Evolutionary conservation across 2,329 filamentous ascomycete genomes (phyloP).

Genomic region (Pseudogymnoascus sp.): DNA sequence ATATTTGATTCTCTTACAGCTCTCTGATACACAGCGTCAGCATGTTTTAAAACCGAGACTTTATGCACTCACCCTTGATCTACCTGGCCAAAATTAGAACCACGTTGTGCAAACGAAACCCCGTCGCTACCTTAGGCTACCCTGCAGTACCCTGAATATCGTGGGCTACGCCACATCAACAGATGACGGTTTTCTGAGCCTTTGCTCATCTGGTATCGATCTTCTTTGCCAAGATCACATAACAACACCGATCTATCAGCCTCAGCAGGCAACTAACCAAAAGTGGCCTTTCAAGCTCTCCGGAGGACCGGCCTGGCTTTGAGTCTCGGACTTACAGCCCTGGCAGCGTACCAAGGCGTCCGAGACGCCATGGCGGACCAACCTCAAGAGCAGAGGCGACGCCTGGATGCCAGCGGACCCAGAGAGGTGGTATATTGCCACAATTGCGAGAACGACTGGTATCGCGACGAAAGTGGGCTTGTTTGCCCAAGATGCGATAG

Average conservation of each 20-base stretch:
- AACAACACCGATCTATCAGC: neutral
- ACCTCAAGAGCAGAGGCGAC: constrained; percentile 19
- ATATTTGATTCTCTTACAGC: neutral
- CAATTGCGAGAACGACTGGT: constrained; percentile 73
- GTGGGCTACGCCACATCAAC: neutral
- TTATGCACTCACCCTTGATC: neutral
- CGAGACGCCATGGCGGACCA: constrained; percentile 33
- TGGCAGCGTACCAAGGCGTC: constrained; percentile 44
- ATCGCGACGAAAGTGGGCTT: constrained; percentile 57
- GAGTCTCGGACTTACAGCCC: constrained; percentile 49
- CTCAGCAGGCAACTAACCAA: constrained; percentile 25
- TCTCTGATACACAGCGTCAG: constrained; percentile 4
- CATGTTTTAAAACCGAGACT: neutral
- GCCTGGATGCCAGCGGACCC: constrained; percentile 41
- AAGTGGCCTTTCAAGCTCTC: constrained; percentile 47
- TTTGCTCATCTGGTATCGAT: neutral
- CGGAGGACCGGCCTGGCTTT: constrained; percentile 45
- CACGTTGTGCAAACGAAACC: constrained; percentile 2
- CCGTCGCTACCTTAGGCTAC: neutral
- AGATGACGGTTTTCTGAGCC: constrained; percentile 1
- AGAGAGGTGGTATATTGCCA: constrained; percentile 82
- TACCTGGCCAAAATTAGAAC: neutral
- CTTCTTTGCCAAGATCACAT: neutral
- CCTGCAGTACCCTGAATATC: constrained; percentile 2
- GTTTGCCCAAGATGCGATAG: constrained; percentile 68